These are phyloP conservation scores for Urostyla sp. DNA, from an alignment of 73 alveolate genomes.

Conservation along the genomic window DNA sequence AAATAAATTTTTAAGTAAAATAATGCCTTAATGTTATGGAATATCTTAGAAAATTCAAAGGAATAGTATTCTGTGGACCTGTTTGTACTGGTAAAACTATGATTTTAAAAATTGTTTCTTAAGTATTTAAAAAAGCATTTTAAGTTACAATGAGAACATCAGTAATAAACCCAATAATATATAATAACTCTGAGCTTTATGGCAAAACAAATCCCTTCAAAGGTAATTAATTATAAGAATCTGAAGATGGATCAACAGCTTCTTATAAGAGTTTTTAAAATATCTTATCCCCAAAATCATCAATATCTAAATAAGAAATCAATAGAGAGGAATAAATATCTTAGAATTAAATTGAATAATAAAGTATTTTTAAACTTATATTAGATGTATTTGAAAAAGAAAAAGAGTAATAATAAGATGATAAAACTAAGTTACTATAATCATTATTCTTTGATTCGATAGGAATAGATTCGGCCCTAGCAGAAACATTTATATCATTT, in stretches of 20 bases:
- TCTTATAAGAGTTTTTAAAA: no score
- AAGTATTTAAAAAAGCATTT: background rate
- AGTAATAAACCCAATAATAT: constrained; percentile 51
- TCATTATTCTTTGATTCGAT: constrained; percentile 33
- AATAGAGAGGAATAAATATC: no score
- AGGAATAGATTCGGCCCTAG: constrained; percentile 5
- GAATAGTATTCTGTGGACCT: constrained; percentile 62
- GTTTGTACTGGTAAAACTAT: constrained; percentile 66
- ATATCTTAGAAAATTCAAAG: constrained; percentile 41
- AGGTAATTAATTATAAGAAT: no score
- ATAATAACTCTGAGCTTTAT: constrained; percentile 36
- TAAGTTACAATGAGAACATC: constrained; percentile 53
- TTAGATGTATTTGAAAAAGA: constrained; percentile 48
- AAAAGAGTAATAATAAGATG: background rate
- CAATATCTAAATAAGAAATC: no score
- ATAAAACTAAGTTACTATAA: background rate
- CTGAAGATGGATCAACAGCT: no score
- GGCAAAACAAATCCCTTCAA: constrained; percentile 60
- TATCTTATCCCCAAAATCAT: no score
- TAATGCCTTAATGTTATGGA: constrained; percentile 37
- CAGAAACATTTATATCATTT: constrained; percentile 28
- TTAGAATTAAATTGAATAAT: no score
- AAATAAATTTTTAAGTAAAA: background rate
- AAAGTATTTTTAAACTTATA: constrained; percentile 28
- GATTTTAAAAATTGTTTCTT: constrained; percentile 22